Evolutionary conservation across 306 rosid genomes (phyloP), one percentile per base, ranked within the genome.

Genomic region (Pterocarpus santalinus): DNA sequence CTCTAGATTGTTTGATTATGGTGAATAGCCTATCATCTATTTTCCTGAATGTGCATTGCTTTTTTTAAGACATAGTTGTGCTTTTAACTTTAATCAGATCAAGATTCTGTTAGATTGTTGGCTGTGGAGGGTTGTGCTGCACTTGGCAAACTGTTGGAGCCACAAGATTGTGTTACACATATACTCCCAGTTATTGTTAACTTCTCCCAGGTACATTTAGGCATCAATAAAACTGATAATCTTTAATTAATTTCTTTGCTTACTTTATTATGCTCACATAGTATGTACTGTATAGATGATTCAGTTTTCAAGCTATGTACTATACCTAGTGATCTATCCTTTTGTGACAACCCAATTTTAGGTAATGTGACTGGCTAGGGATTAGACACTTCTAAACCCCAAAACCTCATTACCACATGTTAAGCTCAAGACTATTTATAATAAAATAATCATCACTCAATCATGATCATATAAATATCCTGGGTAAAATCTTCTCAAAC

Each of bases 121-220:
- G 99, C 99, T 38, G 99, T 95, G 75, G 99, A 95, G 86, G 88
- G 98, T 49, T 95, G 98, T 89, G 99, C 98, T 39, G 91, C 99
- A 46, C 94, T 95, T 87, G 99, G 99, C 28, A 95, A 95, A 84
- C 79, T 93, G 80, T 88, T 93, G 90, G 98, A 93, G 82, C 96
- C 97, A 63, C 99, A 90, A 82, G 99, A 95, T 84, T 95, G 99
- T 73, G 92, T 93, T 78, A 86, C 94, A 35, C 99, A 93, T 85
- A 90, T 95, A 76, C 99, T 95, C 36, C 97, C 97, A 3, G 99
- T 95, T 76, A 91, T 95, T 73, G 98, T 93, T 65, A 95, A 80
- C 90, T 95, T 95, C 92, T 95, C 99, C 75, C 99, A 95, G 98
- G 98, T 95, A 85, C 68, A 53, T 64, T 72, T 49, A 17, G 65